A percentile compares a stretch with the other conserved stretches of the same genome.
Conservation (phyloP, 176 grass and related monocot genomes). For the Rhynchospora breviuscula region DNA sequence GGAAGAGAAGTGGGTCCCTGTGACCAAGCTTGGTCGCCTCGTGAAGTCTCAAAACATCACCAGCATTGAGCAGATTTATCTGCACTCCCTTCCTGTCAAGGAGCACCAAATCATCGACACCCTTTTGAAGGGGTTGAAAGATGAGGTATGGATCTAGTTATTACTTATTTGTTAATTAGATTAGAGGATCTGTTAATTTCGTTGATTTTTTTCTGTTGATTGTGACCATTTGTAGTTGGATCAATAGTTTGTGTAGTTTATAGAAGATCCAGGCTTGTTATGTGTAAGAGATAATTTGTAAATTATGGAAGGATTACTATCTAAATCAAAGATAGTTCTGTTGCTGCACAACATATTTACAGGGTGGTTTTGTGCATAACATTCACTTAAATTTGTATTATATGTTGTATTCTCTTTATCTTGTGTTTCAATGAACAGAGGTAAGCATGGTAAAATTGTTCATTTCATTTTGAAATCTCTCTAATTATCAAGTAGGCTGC, state of each 20-base stretch:
- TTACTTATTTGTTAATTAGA: background rate
- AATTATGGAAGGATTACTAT: background rate
- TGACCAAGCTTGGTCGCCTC: constrained; percentile 82
- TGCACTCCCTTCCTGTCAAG: constrained; percentile 84
- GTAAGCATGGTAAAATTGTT: background rate
- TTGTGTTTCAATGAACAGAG: background rate
- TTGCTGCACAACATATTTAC: background rate
- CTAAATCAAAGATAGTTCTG: background rate
- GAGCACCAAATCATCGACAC: constrained; percentile 82
- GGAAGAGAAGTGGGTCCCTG: constrained; percentile 92
- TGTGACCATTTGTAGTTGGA: background rate
- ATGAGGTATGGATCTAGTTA: constrained; percentile 33
- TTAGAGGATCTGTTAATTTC: background rate
- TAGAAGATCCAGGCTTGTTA: background rate
- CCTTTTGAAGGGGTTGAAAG: constrained; percentile 57
- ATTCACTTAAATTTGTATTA: background rate
- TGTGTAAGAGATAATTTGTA: background rate
- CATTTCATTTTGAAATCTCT: background rate
- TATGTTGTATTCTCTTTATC: background rate
- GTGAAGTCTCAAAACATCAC: constrained; percentile 47
- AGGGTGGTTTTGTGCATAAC: background rate
- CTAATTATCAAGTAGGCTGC: background rate
- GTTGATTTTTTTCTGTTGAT: background rate
- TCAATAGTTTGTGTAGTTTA: background rate
- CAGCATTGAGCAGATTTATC: constrained; percentile 79